Evolutionary conservation across 2,329 filamentous ascomycete species (phyloP), one percentile per base, ranked within the genome.

Genomic region (Colletotrichum sp.): DNA sequence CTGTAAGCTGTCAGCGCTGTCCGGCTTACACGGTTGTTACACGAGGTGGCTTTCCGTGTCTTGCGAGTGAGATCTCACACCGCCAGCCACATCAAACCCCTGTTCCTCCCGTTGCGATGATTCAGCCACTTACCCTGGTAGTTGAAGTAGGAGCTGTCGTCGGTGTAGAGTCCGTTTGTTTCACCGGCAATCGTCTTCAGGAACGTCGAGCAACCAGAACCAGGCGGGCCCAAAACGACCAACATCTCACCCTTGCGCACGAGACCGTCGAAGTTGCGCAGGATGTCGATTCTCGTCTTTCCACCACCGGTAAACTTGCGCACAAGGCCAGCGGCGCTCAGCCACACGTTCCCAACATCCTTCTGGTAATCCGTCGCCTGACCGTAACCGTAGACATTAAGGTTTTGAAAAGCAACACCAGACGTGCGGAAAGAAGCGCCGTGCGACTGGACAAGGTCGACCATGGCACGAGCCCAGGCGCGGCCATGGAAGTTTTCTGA

Each of bases 151-250:
- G 94, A 93, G 13, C 88, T 86, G 5, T 93, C 86, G 64, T 95
- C 94, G 16, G 97, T 88, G 79, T 90, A 92, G 79, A 98, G 93
- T 68, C 95, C 95, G 79, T 96, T 93, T 27, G 94, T 95, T 84
- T 98, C 95, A 76, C 95, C 95, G 5, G 95, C 92, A 79, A 98
- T 91, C 0, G 95, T 95, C 87, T 98, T 98, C 74, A 98, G 88
- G 78, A 98, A 93, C 3, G 95, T 98, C 19, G 94, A 95, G 84
- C 95, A 98, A 70, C 94, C 94, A n/a, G 90, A 89, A 55, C 91
- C 91, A 3, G 94, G 94, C 71, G 93, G 93, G 19, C 94, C 94
- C 39, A 95, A 88, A 4, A 95, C 94, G 19, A 95, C 92, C 32
- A 95, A 85, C 92, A 95, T 94, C 87, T 95, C 94, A 59, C 94